These are phyloP conservation scores for Boletellus emodensis DNA, from an alignment of 768 basidiomycete species.

Conservation along the genomic window DNA sequence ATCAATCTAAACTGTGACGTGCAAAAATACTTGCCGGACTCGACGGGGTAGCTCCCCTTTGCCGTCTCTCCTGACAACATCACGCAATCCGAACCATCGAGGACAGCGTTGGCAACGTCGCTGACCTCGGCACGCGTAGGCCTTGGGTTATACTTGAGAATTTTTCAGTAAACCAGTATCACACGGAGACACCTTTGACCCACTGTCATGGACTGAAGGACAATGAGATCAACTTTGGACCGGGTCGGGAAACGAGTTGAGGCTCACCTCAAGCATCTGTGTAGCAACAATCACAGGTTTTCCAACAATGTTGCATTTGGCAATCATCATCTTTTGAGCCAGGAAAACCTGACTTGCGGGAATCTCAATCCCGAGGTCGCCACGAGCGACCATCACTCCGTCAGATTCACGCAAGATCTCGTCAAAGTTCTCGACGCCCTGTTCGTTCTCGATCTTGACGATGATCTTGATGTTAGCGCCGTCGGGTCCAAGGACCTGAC, in stretches of 20 bases:
- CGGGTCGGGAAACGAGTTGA: not conserved
- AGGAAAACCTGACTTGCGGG: constrained; percentile 99
- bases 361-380: constrained; percentile 98
- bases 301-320: constrained; percentile 96
- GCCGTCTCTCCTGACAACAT: constrained; percentile 99
- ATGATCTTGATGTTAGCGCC: constrained; percentile 98
- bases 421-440: constrained; percentile 98
- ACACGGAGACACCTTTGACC: constrained; percentile 15
- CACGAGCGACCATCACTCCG: constrained; percentile 99
- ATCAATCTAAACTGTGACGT: not conserved
- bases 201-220: constrained; percentile 87
- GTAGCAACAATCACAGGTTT: constrained; percentile 99
- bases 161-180: constrained; percentile 4
- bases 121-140: constrained; percentile 99
- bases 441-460: constrained; percentile 99
- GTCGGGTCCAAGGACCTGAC: constrained; percentile 88
- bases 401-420: constrained; percentile 94
- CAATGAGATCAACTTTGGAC: constrained; percentile 8
- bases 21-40: constrained; percentile 63
- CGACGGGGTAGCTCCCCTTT: constrained; percentile 93
- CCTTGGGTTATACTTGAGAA: constrained; percentile 84
- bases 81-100: constrained; percentile 98
- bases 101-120: constrained; percentile 98
- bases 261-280: constrained; percentile 91
- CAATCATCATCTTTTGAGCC: constrained; percentile 99